Base-by-base conservation (phyloP, 2,329 filamentous ascomycete species). In the Xylariaceae sp. region DNA sequence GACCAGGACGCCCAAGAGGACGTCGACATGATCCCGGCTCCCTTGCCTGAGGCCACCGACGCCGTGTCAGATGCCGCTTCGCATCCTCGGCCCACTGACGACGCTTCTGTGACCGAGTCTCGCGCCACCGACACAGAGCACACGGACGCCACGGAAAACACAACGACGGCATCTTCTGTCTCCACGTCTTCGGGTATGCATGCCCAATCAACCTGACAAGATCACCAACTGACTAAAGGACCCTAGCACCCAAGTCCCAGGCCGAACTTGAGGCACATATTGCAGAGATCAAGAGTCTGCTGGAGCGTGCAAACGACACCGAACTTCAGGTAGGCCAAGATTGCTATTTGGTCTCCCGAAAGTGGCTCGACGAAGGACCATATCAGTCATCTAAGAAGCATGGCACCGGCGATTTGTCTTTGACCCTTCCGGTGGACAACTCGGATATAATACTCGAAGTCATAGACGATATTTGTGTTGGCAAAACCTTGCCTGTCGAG, bases 401-500 rank as follows among this genome's bases (percentile, higher is more conserved):
- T 32, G 68, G 67, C 14, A 67, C 70, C 41, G 70, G 74, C 39
- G 83, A 83, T 42, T 62, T 68, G n/a, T 54, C 67, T 9, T 48
- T 63, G 6, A 72, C 92, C 36, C 88, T 88, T 2, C 83, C 85
- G 0, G 74, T 96, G 19, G 87, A 95, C 64, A 95, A 95, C 53
- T 78, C 83, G 1, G 83, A 89, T 52, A 79, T 95, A 39, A 77
- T 89, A 32, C 65, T 79, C 38, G 70, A 79, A 42, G 67, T 70
- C 22, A 63, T 79, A 36, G 59, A 57, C 31, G 70, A 77, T 38
- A 60, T 66, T 32, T 50, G 43, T 26, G 49, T 55, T 15, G 52
- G 52, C 8, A 43, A 53, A 28, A 52, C n/a, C 5, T n/a, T n/a
- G n/a, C n/a, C n/a, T n/a, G n/a, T n/a, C n/a, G n/a, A n/a, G n/a